Conservation (phyloP, 257 asterid genomes). For the Solanum lycopersicoides region DNA sequence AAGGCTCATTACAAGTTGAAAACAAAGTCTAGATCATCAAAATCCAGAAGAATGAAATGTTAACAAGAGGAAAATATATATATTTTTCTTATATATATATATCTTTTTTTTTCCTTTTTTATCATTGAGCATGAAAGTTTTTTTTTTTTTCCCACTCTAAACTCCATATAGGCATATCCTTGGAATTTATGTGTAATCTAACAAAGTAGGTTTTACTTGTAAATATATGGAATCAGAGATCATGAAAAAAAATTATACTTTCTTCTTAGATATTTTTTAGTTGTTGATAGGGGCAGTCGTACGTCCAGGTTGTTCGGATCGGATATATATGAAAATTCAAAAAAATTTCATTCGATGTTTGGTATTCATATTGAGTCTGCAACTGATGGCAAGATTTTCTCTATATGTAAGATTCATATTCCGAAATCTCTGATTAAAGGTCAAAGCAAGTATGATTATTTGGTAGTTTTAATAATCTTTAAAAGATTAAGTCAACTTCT, state of each 20-base stretch:
- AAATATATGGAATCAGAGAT: neutral
- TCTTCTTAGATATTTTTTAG: neutral
- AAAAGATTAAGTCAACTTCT: neutral
- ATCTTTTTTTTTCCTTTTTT: neutral
- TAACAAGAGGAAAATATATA: neutral
- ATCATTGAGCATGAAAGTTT: neutral
- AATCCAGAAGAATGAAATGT: neutral
- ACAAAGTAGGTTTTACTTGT: neutral
- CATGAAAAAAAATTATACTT: neutral
- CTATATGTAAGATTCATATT: neutral
- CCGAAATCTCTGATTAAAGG: neutral
- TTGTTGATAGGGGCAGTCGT: neutral
- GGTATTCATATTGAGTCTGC: neutral
- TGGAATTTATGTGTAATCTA: neutral
- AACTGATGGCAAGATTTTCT: neutral
- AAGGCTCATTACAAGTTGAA: conserved; percentile 44
- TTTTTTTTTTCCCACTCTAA: neutral
- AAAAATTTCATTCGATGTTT: too few species aligned
- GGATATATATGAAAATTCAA: neutral
- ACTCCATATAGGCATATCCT: neutral
- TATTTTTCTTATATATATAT: neutral
- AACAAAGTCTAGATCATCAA: conserved; percentile 16
- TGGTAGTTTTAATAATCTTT: neutral
- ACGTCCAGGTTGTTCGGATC: neutral
- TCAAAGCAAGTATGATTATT: neutral